phyloP scores from a whole-genome alignment of 2,329 filamentous ascomycete genomes.

The Cordyceps farinosa region DNA sequence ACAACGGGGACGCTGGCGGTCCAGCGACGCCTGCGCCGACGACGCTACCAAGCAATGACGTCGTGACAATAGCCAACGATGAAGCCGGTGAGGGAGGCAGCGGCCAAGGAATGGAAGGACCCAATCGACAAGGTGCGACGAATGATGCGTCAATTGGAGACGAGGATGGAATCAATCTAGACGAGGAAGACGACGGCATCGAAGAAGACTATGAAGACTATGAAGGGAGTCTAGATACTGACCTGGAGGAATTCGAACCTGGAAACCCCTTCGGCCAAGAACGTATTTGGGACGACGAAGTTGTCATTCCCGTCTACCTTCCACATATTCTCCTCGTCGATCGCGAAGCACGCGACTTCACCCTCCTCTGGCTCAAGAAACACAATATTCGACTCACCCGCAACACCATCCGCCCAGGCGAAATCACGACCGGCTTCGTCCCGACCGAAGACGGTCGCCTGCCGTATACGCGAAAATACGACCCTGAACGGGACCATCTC shows the following conservation, averaged over 20 bases:
- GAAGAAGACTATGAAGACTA: not conserved
- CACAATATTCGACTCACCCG: not conserved
- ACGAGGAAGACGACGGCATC: not conserved
- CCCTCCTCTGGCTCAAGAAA: slow-evolving; percentile 20
- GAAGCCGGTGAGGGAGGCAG: not conserved
- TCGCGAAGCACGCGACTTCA: slow-evolving; percentile 24
- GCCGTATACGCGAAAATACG: slow-evolving; percentile 3
- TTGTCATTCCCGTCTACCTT: slow-evolving; percentile 21
- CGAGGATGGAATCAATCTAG: not conserved
- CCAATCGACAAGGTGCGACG: not conserved
- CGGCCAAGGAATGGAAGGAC: not conserved
- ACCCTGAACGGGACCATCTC: slow-evolving; percentile 9
- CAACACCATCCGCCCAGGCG: not conserved
- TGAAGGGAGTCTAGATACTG: not conserved
- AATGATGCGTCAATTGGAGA: not conserved
- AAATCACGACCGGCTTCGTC: not conserved
- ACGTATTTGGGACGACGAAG: slow-evolving; percentile 5
- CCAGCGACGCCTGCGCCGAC: not conserved
- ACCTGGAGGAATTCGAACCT: not conserved
- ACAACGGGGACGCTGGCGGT: not conserved
- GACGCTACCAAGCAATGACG: slow-evolving; percentile 6
- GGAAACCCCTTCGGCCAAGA: not conserved
- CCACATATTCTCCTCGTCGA: slow-evolving; percentile 22
- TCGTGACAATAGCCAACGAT: not conserved
- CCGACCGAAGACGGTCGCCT: not conserved